phyloP scores from a whole-genome alignment of 352 stramenopile genomes.

The Elongisporangium prolatum region DNA sequence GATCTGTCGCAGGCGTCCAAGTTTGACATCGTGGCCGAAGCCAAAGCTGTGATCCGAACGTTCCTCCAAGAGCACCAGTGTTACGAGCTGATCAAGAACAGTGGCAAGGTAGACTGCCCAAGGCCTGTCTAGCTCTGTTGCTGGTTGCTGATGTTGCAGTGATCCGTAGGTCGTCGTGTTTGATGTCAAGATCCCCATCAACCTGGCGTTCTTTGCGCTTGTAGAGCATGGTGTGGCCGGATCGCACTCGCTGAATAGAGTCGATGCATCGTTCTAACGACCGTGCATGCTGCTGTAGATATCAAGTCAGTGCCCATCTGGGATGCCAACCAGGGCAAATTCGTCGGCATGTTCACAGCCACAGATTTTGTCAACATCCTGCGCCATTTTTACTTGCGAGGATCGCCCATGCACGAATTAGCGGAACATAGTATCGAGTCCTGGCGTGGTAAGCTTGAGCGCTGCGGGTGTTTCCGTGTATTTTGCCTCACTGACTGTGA shows the following conservation, averaged over 20 bases:
- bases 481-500: conserved; percentile 6
- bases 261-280: conserved; percentile 2
- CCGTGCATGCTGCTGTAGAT: conserved; percentile 51
- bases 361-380: conserved; percentile 99
- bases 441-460: conserved; percentile 52
- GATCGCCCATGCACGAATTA: conserved; percentile 86
- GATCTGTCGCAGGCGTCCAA: conserved; percentile 41
- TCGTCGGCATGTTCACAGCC: conserved; percentile 96
- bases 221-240: conserved; percentile 93
- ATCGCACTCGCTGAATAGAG: neutral
- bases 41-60: conserved; percentile 73
- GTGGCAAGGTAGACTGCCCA: conserved; percentile 74
- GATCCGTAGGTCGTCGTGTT: conserved; percentile 91
- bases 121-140: conserved; percentile 5
- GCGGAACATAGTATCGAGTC: conserved; percentile 84
- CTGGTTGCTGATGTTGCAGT: conserved; percentile 1
- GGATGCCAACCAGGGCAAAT: conserved; percentile 92
- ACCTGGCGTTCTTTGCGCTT: conserved; percentile 98
- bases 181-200: conserved; percentile 98
- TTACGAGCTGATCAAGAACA: conserved; percentile 96
- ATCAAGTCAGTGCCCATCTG: conserved; percentile 97
- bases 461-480: neutral
- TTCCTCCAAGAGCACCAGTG: conserved; percentile 90
- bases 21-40: conserved; percentile 74
- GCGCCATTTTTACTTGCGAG: conserved; percentile 90